Evolutionary conservation across 2,329 filamentous ascomycete species (phyloP).

Genomic region (Diaporthe nobilis): DNA sequence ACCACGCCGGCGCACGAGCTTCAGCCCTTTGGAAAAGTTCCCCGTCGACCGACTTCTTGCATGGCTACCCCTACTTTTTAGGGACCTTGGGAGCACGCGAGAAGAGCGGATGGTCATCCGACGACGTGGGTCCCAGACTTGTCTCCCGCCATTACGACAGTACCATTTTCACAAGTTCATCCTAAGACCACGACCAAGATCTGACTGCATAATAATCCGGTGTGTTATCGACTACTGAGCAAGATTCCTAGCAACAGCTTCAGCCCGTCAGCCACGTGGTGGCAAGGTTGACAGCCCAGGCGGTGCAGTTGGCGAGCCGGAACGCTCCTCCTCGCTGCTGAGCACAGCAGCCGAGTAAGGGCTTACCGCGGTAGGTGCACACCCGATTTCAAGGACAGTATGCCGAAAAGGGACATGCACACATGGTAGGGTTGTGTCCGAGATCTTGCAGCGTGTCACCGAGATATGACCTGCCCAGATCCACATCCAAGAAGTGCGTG

Average conservation of each 20-base stretch:
- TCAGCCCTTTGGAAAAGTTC: background rate
- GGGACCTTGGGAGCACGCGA: background rate
- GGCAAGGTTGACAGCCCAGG: background rate
- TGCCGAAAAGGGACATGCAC: background rate
- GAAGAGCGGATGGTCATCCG: background rate
- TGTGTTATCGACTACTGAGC: background rate
- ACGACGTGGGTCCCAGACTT: background rate
- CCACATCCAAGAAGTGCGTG: background rate
- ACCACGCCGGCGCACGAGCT: background rate
- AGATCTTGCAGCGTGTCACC: background rate
- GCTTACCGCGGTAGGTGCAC: background rate
- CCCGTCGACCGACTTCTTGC: background rate
- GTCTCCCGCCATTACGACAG: background rate
- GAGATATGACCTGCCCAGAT: background rate
- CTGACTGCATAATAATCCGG: constrained; percentile 6
- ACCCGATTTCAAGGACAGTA: background rate
- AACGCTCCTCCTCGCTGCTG: background rate
- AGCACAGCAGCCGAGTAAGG: background rate
- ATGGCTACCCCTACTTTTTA: background rate
- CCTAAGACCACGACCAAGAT: background rate
- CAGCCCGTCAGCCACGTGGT: constrained; percentile 25
- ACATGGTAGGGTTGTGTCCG: constrained; percentile 3
- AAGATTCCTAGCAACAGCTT: constrained; percentile 5
- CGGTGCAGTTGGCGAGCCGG: background rate
- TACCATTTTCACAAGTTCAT: background rate